These are phyloP conservation scores for Colletotrichum camelliae DNA, from an alignment of 2,329 filamentous ascomycete species.

Conservation along the genomic window DNA sequence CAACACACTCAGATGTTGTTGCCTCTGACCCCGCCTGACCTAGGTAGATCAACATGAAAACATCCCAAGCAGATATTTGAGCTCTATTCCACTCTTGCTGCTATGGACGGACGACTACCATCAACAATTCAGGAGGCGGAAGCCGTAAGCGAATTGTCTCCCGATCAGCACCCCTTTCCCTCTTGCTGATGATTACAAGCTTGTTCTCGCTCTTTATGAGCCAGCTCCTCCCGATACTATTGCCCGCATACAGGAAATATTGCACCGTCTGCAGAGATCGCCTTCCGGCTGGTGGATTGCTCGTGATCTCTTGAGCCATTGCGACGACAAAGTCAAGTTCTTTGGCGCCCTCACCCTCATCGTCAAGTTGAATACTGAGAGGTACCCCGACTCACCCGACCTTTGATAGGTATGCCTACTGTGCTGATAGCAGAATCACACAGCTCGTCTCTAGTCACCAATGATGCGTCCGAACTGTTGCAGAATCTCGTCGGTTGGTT, in stretches of 20 bases:
- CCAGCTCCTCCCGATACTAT: conserved; percentile 55
- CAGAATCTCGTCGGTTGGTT: conserved; percentile 69
- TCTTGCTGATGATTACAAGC: conserved; percentile 26
- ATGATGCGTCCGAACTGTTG: conserved; percentile 64
- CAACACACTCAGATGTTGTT: not conserved
- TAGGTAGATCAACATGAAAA: not conserved
- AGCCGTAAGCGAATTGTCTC: conserved; percentile 2
- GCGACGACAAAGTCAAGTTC: conserved; percentile 81
- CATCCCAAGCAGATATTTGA: not conserved
- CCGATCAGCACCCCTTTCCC: not conserved
- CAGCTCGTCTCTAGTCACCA: conserved; percentile 57
- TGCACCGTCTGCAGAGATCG: conserved; percentile 81
- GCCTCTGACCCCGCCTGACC: not conserved
- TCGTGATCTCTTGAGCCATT: conserved; percentile 72
- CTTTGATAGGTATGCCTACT: not conserved
- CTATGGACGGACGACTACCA: conserved; percentile 19
- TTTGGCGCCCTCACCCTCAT: conserved; percentile 93
- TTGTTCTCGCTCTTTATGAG: conserved; percentile 60
- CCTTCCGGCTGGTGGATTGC: conserved; percentile 86
- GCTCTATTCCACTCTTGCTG: not conserved
- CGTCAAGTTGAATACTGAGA: conserved; percentile 93
- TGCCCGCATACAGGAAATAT: conserved; percentile 67
- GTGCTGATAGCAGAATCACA: not conserved
- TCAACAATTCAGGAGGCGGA: conserved; percentile 13
- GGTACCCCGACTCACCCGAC: conserved; percentile 42